Base-by-base conservation (phyloP, 768 basidiomycete species). In the Baorangia bicolor region DNA sequence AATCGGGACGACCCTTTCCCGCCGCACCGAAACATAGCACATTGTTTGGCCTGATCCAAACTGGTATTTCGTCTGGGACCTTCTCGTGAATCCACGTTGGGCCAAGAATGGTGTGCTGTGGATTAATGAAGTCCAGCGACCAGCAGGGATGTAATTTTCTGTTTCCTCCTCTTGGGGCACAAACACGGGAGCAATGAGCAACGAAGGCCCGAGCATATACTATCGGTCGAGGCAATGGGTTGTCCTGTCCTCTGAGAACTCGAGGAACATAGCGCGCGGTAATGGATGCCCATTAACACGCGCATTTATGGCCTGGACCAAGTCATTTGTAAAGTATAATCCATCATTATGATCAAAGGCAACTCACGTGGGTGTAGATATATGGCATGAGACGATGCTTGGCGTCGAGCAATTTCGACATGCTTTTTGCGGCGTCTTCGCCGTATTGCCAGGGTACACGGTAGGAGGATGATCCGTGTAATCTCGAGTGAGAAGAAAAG, bases 391-490 rank as follows among this genome's bases (percentile, higher is more conserved):
- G 72, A 35, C 86, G 73, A 70, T 88, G 81, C 66, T 88, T 90
- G 11, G 78, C 76, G 51, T 84, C 78, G 42, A 88, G 71, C 67
- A 86, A 78, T 59, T 74, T 79, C 13, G 83, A 76, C 84, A 86
- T 84, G 64, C 77, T 80, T 57, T 77, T 77, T 7, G 84, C 84
- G 7, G 87, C 81, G n/a, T 81, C 84, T 68, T 85, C 85, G 13
- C 87, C 87, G 60, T 86, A 88, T 53, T 84, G 77, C 88, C 87
- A 91, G 2, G 88, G 88, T 3, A 91, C 87, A 11, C 88, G 83
- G 64, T 90, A 90, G 13, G 87, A 88, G 21, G 78, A 75, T 6
- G 85, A 87, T 3, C 88, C 88, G 57, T 91, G 88, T 41, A 91
- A 70, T 23, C 88, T 81, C 9, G 86, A 86, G 61, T 90, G 88